Evolutionary conservation across 164 flowering plant genomes (phyloP).

Genomic region (Akebia trifoliata): DNA sequence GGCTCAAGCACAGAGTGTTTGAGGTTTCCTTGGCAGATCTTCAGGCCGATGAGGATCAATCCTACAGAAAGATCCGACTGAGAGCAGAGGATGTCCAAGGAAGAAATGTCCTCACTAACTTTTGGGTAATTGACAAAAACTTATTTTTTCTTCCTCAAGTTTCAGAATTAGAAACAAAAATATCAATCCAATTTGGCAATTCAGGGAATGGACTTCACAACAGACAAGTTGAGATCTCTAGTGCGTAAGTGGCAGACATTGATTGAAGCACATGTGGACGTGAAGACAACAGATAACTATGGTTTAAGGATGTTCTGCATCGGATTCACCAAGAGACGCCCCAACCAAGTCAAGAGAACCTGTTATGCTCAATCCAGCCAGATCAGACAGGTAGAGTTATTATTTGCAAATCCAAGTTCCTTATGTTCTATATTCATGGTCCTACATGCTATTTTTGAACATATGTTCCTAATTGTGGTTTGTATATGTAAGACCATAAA

Average conservation of each 20-base stretch:
- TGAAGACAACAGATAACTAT: conserved; percentile 35
- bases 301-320: conserved; percentile 32
- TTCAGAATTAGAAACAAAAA: neutral
- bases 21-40: conserved; percentile 35
- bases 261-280: conserved; percentile 41
- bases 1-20: conserved; percentile 38
- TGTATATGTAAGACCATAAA: too few species aligned
- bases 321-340: conserved; percentile 38
- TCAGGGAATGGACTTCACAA: conserved; percentile 38
- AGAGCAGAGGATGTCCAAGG: conserved; percentile 40
- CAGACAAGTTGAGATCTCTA: conserved; percentile 37
- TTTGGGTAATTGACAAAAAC: conserved; percentile 22
- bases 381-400: too few species aligned
- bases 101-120: conserved; percentile 36
- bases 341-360: conserved; percentile 37
- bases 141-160: neutral
- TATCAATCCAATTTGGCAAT: neutral
- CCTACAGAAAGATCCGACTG: conserved; percentile 34
- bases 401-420: neutral
- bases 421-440: neutral
- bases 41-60: conserved; percentile 35
- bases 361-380: too few species aligned
- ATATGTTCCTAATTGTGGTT: neutral
- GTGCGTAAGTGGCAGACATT: conserved; percentile 46
- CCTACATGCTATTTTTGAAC: too few species aligned